These are phyloP conservation scores for Endocarpon pusillum DNA, from an alignment of 495 filamentous ascomycete genomes.

Conservation along the genomic window DNA sequence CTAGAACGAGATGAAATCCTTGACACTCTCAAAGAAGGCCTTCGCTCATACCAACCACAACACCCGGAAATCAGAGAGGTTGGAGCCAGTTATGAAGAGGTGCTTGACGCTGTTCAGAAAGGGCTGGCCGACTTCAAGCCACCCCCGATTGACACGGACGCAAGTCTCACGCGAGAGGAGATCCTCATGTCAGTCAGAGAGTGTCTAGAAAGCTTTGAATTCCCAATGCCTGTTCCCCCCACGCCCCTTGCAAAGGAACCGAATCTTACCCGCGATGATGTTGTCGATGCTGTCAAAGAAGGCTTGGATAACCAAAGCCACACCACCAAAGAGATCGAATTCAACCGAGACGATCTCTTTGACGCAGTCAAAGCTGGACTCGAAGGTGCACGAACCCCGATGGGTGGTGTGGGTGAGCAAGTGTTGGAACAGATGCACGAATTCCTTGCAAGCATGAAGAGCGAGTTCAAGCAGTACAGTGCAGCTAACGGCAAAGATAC, in stretches of 20 bases:
- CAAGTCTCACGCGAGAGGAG: slow-evolving; percentile 57
- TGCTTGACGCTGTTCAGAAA: slow-evolving; percentile 65
- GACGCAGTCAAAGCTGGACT: slow-evolving; percentile 47
- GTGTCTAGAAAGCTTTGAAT: slow-evolving; percentile 59
- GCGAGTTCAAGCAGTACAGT: slow-evolving; percentile 58
- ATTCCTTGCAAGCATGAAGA: slow-evolving; percentile 54
- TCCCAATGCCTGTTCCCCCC: slow-evolving; percentile 22
- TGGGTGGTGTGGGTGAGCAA: slow-evolving; percentile 38
- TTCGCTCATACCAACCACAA: slow-evolving; percentile 54
- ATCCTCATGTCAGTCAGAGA: slow-evolving; percentile 59
- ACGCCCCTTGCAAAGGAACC: slow-evolving; percentile 5
- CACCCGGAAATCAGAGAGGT: slow-evolving; percentile 24
- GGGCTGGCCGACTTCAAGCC: slow-evolving; percentile 62
- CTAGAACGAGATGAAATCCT: slow-evolving; percentile 79
- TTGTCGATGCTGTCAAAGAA: slow-evolving; percentile 40
- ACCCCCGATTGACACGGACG: slow-evolving; percentile 47
- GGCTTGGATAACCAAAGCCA: slow-evolving; percentile 33
- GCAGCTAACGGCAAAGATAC: slow-evolving; percentile 58
- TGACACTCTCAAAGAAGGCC: slow-evolving; percentile 63
- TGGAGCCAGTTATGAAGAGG: slow-evolving; percentile 55
- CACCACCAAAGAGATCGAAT: slow-evolving; percentile 36
- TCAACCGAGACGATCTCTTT: slow-evolving; percentile 46
- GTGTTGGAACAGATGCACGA: slow-evolving; percentile 58
- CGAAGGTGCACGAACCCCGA: slow-evolving; percentile 31
- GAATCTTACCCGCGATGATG: slow-evolving; percentile 30